Percentiles rank a stretch among this genome's conserved stretches.
Conservation (phyloP, 306 rosid genomes). For the Gastrolobium villosum region DNA sequence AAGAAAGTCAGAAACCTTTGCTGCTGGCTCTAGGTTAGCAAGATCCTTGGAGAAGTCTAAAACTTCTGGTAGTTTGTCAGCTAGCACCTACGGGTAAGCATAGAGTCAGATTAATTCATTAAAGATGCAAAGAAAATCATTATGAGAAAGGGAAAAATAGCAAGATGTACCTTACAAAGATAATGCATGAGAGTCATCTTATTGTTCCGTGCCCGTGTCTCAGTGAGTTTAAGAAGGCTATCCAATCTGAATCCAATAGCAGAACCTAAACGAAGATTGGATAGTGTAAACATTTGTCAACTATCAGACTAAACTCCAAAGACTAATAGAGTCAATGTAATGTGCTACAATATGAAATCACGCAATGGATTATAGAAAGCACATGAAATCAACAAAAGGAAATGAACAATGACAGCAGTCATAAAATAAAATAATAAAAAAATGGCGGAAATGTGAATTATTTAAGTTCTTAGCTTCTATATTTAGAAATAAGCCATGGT, state of each 20-base stretch:
- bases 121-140: conserved; percentile 15
- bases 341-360: conserved; percentile 8
- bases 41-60: conserved; percentile 86
- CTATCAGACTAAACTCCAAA: conserved; percentile 19
- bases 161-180: conserved; percentile 81
- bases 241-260: conserved; percentile 91
- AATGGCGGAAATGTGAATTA: conserved; percentile 6
- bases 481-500: conserved; percentile 3
- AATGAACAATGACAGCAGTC: conserved; percentile 19
- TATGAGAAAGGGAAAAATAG: conserved; percentile 23
- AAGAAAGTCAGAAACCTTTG: conserved; percentile 79
- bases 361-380: background rate
- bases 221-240: conserved; percentile 90
- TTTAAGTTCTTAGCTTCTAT: conserved; percentile 6
- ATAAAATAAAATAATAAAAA: conserved; percentile 25
- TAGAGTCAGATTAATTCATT: conserved; percentile 34
- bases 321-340: background rate
- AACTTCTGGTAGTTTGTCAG: conserved; percentile 83
- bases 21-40: conserved; percentile 81
- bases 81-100: conserved; percentile 67
- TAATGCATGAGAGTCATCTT: conserved; percentile 95
- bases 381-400: conserved; percentile 20
- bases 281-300: conserved; percentile 25
- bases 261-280: conserved; percentile 62
- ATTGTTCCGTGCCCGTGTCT: conserved; percentile 83